These are phyloP conservation scores for Gynochthodes officinalis DNA, from an alignment of 257 asterid genomes.

Conservation along the genomic window DNA sequence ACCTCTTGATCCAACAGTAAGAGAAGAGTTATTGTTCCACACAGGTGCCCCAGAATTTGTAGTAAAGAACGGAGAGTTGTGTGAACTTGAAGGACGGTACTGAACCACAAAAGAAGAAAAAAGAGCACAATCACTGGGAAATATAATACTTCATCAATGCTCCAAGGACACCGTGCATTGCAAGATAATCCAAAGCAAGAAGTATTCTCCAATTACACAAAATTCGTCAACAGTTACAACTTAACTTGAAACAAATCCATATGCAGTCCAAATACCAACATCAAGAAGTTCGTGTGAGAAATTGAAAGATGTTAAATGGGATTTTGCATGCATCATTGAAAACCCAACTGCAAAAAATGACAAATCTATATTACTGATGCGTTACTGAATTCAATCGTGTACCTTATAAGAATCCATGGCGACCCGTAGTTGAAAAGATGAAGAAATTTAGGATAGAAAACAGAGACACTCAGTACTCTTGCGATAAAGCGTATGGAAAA, in stretches of 20 bases:
- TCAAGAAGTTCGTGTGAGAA: neutral
- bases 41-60: conserved; percentile 41
- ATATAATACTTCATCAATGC: neutral
- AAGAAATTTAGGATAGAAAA: conserved; percentile 1
- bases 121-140: conserved; percentile 3
- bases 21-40: conserved; percentile 39
- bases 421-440: conserved; percentile 6
- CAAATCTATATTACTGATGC: neutral
- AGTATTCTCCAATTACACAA: too few relatives aligned
- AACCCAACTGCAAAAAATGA: neutral
- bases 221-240: neutral
- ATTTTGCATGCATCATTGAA: neutral
- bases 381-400: neutral
- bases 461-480: neutral
- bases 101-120: conserved; percentile 15
- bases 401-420: conserved; percentile 41
- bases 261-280: neutral
- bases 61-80: conserved; percentile 38
- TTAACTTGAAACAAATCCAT: neutral
- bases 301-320: neutral
- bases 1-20: conserved; percentile 43
- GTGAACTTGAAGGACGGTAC: conserved; percentile 41
- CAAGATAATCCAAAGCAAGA: too few relatives aligned
- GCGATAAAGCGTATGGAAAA: neutral
- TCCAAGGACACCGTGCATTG: too few relatives aligned